Conservation (phyloP, 148 eudicot genomes). For the Persicaria tinctoria region DNA sequence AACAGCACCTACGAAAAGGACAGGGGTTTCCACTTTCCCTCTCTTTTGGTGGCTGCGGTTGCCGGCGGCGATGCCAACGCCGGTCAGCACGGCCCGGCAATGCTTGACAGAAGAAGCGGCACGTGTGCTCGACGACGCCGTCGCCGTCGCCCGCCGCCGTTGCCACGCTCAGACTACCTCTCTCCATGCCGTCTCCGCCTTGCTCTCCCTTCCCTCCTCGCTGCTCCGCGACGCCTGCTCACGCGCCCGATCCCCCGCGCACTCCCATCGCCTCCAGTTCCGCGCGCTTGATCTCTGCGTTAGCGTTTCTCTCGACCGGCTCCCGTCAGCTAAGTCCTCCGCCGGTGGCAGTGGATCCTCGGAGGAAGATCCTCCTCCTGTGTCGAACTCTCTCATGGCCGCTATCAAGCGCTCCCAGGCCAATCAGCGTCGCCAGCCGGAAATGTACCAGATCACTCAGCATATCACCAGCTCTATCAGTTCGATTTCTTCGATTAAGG, state of each 20-base stretch:
- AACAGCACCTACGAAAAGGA: neutral
- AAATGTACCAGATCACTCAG: slow-evolving; percentile 51
- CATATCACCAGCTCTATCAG: neutral
- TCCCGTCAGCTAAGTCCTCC: slow-evolving; percentile 32
- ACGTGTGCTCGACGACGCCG: slow-evolving; percentile 72
- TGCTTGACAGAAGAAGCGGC: slow-evolving; percentile 77
- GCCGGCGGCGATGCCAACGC: slow-evolving; percentile 78
- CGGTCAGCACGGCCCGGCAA: slow-evolving; percentile 75
- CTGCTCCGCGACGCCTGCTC: slow-evolving; percentile 66
- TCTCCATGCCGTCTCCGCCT: slow-evolving; percentile 70
- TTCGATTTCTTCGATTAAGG: slow-evolving; percentile 41
- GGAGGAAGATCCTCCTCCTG: slow-evolving; percentile 59
- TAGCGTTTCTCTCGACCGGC: slow-evolving; percentile 65
- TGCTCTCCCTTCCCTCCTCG: slow-evolving; percentile 56
- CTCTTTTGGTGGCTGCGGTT: neutral
- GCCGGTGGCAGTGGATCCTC: neutral
- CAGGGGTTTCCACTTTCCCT: neutral
- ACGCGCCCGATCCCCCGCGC: slow-evolving; percentile 46
- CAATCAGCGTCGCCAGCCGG: slow-evolving; percentile 83
- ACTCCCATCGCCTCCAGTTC: slow-evolving; percentile 60
- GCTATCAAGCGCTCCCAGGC: slow-evolving; percentile 91
- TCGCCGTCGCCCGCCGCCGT: slow-evolving; percentile 71
- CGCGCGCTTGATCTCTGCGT: slow-evolving; percentile 77
- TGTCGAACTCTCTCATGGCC: slow-evolving; percentile 89
- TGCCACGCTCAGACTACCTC: slow-evolving; percentile 89